These are phyloP conservation scores for Aspergillus pseudoglaucus DNA, from an alignment of 2,329 filamentous ascomycete genomes.

Conservation along the genomic window DNA sequence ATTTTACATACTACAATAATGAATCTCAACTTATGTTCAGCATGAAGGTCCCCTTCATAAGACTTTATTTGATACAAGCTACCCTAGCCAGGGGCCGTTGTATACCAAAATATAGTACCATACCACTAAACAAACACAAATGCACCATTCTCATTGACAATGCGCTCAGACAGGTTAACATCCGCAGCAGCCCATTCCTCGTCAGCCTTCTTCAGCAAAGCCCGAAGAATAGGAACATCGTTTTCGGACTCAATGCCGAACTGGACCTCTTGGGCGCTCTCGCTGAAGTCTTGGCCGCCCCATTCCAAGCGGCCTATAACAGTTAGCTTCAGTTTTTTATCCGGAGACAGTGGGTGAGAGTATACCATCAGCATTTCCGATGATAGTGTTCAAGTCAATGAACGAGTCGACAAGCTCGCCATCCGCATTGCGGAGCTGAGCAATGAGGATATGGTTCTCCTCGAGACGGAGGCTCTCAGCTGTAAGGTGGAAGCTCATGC, in stretches of 20 bases:
- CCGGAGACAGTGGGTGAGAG: neutral
- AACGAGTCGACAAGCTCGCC: slow-evolving; percentile 3
- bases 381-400: slow-evolving; percentile 9
- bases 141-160: slow-evolving; percentile 4
- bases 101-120: no score
- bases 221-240: slow-evolving; percentile 13
- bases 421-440: slow-evolving; percentile 3
- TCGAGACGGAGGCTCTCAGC: slow-evolving; percentile 11
- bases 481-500: slow-evolving; percentile 16
- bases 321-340: neutral
- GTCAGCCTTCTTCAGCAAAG: slow-evolving; percentile 1
- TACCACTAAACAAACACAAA: neutral
- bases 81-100: no score
- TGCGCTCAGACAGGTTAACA: slow-evolving; percentile 13
- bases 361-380: slow-evolving; percentile 14
- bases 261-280: slow-evolving; percentile 5
- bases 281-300: slow-evolving; percentile 9
- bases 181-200: slow-evolving; percentile 3
- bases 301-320: slow-evolving; percentile 11
- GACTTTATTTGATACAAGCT: no score
- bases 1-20: neutral
- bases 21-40: no score
- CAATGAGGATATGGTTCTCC: slow-evolving; percentile 7
- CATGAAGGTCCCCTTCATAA: no score
- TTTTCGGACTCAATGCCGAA: slow-evolving; percentile 12